These are phyloP conservation scores for Dioscorea cayenensis DNA, from an alignment of 116 monocot genomes.

Conservation along the genomic window DNA sequence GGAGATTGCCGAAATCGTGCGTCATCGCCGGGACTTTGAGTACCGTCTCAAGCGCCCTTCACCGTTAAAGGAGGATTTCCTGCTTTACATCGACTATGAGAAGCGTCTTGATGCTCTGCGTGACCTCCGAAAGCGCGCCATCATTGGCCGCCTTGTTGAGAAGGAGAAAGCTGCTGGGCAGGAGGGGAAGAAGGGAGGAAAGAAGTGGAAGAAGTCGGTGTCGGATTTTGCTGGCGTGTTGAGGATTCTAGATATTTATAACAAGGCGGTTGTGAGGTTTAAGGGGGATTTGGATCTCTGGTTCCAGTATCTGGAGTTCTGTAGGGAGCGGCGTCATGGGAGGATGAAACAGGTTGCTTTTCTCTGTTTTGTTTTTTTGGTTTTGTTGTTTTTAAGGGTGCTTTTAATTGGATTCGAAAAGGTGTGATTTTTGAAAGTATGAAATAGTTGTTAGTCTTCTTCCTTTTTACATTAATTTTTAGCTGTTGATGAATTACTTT, in stretches of 20 bases:
- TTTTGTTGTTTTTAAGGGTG: not conserved
- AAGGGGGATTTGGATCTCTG: conserved; percentile 83
- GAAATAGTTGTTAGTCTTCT: not conserved
- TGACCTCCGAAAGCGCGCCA: conserved; percentile 36
- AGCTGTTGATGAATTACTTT: too few relatives aligned
- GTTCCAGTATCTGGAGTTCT: conserved; percentile 84
- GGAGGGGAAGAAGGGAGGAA: conserved; percentile 11
- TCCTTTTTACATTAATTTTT: too few relatives aligned
- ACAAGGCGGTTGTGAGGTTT: conserved; percentile 35
- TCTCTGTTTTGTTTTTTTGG: not conserved
- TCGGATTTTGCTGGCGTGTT: conserved; percentile 51
- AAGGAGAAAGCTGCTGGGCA: conserved; percentile 11
- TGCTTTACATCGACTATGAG: conserved; percentile 81
- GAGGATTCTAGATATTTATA: conserved; percentile 67
- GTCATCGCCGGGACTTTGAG: conserved; percentile 76
- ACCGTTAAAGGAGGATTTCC: conserved; percentile 60
- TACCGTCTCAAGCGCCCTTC: conserved; percentile 68
- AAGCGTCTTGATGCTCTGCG: conserved; percentile 48
- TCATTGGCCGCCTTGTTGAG: conserved; percentile 31
- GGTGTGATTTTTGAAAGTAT: not conserved
- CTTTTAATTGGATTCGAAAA: not conserved
- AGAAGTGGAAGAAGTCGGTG: conserved; percentile 57
- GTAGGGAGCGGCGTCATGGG: conserved; percentile 53
- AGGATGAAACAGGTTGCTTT: conserved; percentile 57
- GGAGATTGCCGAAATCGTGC: conserved; percentile 66